phyloP scores from a whole-genome alignment of 768 basidiomycete genomes.

The Boletus pseudo-olivaceus region DNA sequence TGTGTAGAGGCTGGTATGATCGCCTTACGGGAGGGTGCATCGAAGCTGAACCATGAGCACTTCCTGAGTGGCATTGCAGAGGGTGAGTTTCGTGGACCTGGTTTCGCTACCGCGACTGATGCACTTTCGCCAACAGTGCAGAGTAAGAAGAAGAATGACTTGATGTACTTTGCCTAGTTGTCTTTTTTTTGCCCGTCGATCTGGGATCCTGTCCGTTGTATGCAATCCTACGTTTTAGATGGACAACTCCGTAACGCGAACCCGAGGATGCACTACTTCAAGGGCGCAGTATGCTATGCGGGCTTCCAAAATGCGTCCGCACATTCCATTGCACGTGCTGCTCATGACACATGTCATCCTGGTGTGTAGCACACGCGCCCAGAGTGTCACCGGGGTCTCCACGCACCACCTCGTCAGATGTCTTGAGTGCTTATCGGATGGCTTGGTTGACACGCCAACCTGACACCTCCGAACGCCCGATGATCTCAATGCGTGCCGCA shows the following conservation, averaged over 20 bases:
- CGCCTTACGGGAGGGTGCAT: conserved; percentile 88
- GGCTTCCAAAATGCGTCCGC: background rate
- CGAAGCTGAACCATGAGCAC: conserved; percentile 88
- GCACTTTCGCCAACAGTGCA: conserved; percentile 60
- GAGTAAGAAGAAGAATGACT: conserved; percentile 99
- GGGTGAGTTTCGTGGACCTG: conserved; percentile 43
- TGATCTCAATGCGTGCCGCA: background rate
- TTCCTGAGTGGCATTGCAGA: conserved; percentile 91
- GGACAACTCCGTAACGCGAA: background rate
- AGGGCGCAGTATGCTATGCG: background rate
- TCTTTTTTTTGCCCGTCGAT: background rate
- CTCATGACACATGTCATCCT: background rate
- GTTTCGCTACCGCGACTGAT: conserved; percentile 18
- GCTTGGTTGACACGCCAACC: background rate
- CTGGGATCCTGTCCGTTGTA: background rate
- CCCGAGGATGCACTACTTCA: background rate
- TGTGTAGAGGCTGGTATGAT: conserved; percentile 99
- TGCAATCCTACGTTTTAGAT: conserved; percentile 6
- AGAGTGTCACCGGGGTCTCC: too few species aligned
- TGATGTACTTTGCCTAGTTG: conserved; percentile 86
- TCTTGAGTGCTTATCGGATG: background rate
- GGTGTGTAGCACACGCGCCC: background rate
- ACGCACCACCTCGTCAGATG: too few species aligned
- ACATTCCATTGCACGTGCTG: too few species aligned
- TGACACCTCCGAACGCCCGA: background rate